These are phyloP conservation scores for Dactylellina cionopaga DNA, from an alignment of 2,329 filamentous ascomycete species.

Conservation along the genomic window DNA sequence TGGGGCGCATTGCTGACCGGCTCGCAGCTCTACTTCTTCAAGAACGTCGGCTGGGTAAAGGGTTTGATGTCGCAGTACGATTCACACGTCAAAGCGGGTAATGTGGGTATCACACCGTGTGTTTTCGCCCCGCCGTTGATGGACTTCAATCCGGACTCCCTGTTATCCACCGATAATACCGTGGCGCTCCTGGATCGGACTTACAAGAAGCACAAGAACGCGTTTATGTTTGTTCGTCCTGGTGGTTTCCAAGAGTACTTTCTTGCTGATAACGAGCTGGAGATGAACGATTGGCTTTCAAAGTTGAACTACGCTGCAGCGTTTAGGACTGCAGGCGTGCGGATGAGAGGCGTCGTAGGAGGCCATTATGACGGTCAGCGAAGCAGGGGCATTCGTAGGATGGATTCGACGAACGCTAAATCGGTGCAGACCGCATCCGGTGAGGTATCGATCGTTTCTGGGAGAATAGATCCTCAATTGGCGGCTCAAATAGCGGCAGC, in stretches of 20 bases:
- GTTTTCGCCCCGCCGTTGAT: constrained; percentile 90
- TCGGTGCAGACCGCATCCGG: constrained; percentile 77
- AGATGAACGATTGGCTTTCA: constrained; percentile 96
- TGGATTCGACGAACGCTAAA: constrained; percentile 65
- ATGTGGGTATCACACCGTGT: constrained; percentile 75
- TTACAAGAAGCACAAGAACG: constrained; percentile 95
- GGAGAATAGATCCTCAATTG: constrained; percentile 81
- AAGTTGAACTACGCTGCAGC: constrained; percentile 96
- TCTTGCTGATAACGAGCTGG: constrained; percentile 85
- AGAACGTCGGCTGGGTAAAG: constrained; percentile 92
- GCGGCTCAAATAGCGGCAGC: constrained; percentile 86
- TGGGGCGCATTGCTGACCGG: constrained; percentile 97
- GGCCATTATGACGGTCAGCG: constrained; percentile 85
- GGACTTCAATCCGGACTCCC: constrained; percentile 90
- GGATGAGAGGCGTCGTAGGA: constrained; percentile 86
- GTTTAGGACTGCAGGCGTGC: constrained; percentile 88
- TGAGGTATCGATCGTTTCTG: constrained; percentile 76
- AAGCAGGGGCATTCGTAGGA: constrained; percentile 75
- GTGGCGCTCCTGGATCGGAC: constrained; percentile 85
- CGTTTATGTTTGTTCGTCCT: constrained; percentile 88
- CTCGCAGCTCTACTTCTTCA: constrained; percentile 97
- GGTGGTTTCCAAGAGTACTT: constrained; percentile 89
- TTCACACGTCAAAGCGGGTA: constrained; percentile 78
- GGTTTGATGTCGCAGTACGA: constrained; percentile 89
- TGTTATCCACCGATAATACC: constrained; percentile 92